Conservation (phyloP, 2,329 filamentous ascomycete genomes). For the Colletotrichum agaves region DNA sequence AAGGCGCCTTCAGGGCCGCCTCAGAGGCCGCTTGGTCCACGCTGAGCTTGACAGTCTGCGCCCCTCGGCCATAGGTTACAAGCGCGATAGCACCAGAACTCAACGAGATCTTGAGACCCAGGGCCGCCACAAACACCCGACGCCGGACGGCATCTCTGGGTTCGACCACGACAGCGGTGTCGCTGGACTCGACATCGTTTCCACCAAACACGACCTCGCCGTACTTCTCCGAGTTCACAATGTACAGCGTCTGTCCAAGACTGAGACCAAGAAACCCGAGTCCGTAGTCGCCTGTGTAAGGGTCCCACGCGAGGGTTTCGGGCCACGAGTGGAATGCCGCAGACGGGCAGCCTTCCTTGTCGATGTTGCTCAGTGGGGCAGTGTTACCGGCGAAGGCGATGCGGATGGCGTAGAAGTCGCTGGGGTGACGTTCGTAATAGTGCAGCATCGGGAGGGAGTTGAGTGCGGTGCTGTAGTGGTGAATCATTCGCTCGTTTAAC, state of each 20-base stretch:
- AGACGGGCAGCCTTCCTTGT: slow-evolving; percentile 63
- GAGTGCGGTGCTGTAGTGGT: slow-evolving; percentile 70
- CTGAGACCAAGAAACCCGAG: slow-evolving; percentile 63
- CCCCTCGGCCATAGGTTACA: slow-evolving; percentile 15
- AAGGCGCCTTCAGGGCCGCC: slow-evolving; percentile 12
- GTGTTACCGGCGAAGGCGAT: slow-evolving; percentile 65
- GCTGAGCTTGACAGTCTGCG: slow-evolving; percentile 11
- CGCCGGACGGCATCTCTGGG: slow-evolving; percentile 59
- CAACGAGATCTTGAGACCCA: slow-evolving; percentile 49
- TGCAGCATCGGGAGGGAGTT: slow-evolving; percentile 66
- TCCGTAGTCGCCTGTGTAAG: slow-evolving; percentile 67
- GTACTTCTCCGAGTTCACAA: slow-evolving; percentile 55
- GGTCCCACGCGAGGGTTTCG: slow-evolving; percentile 66
- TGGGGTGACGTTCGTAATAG: slow-evolving; percentile 58
- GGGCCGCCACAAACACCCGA: slow-evolving; percentile 58
- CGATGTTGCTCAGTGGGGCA: slow-evolving; percentile 66
- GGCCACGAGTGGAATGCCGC: slow-evolving; percentile 68
- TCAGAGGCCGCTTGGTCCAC: slow-evolving; percentile 1
- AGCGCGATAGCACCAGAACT: slow-evolving; percentile 56
- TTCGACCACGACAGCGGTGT: slow-evolving; percentile 46
- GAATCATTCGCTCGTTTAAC: slow-evolving; percentile 61
- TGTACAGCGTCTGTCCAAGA: slow-evolving; percentile 61
- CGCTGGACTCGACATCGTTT: slow-evolving; percentile 43
- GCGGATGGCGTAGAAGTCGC: slow-evolving; percentile 61
- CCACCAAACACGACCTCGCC: slow-evolving; percentile 64